Percentiles rank a stretch among this genome's conserved stretches.
These are phyloP conservation scores for Kluyveromyces wickerhamii DNA, from an alignment of 805 yeast species.

Conservation along the genomic window DNA sequence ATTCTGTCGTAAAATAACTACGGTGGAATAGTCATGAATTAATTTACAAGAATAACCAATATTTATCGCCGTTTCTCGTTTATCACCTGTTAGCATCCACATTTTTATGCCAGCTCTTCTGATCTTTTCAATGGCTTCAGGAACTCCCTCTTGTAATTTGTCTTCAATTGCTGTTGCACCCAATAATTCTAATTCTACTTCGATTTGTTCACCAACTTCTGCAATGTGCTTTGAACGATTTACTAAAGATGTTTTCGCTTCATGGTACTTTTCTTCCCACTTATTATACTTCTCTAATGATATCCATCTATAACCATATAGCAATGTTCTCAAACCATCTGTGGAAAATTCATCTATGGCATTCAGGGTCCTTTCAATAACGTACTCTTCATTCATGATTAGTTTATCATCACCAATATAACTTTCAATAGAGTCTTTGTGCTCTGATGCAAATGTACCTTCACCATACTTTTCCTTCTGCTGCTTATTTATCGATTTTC, in stretches of 20 bases:
- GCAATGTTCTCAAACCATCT: conserved; percentile 85
- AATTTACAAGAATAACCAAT: conserved; percentile 92
- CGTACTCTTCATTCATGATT: conserved; percentile 62
- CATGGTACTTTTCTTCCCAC: conserved; percentile 63
- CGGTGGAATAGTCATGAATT: conserved; percentile 87
- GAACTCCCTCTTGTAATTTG: conserved; percentile 92
- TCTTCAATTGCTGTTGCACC: conserved; percentile 99
- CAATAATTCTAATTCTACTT: conserved; percentile 53
- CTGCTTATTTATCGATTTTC: conserved; percentile 50
- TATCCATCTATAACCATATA: conserved; percentile 75
- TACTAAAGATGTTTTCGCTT: conserved; percentile 67
- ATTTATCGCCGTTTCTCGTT: conserved; percentile 94
- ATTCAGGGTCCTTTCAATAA: conserved; percentile 76
- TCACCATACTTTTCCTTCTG: conserved; percentile 48
- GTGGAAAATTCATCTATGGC: conserved; percentile 92
- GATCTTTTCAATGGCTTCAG: conserved; percentile 86
- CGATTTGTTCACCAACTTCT: conserved; percentile 63
- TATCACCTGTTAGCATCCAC: conserved; percentile 99
- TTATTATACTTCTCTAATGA: conserved; percentile 45
- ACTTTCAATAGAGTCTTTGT: conserved; percentile 13
- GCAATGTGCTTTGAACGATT: conserved; percentile 64
- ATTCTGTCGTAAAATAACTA: conserved; percentile 53
- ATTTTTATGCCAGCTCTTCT: conserved; percentile 87
- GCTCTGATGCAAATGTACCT: conserved; percentile 7
- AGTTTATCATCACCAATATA: conserved; percentile 49